These are phyloP conservation scores for Talaromyces trachyspermus DNA, from an alignment of 495 filamentous ascomycete species.

Conservation along the genomic window DNA sequence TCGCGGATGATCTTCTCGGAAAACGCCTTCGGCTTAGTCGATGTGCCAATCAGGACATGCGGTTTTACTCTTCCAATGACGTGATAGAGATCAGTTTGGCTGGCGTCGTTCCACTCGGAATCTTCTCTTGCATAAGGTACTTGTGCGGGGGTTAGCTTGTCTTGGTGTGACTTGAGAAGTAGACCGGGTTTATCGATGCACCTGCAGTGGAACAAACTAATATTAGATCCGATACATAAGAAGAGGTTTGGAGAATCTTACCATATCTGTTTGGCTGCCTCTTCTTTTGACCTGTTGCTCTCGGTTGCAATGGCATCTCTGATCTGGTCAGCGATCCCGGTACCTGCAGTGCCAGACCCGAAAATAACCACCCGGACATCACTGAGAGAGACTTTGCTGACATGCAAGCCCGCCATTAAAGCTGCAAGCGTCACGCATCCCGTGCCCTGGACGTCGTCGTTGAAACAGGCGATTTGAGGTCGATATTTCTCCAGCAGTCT, in stretches of 20 bases:
- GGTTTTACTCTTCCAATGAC: conserved; percentile 69
- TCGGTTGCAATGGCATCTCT: conserved; percentile 68
- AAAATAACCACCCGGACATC: conserved; percentile 69
- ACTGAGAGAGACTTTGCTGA: conserved; percentile 55
- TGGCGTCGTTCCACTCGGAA: conserved; percentile 52
- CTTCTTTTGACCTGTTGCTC: conserved; percentile 56
- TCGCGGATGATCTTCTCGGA: conserved; percentile 64
- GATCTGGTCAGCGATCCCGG: conserved; percentile 79
- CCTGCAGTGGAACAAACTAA: conserved; percentile 35
- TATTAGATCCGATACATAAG: neutral
- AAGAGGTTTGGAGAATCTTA: conserved; percentile 22
- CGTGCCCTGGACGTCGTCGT: conserved; percentile 88
- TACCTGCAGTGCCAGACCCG: conserved; percentile 80
- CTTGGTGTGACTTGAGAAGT: conserved; percentile 53
- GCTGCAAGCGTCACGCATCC: conserved; percentile 81
- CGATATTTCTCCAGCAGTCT: conserved; percentile 70
- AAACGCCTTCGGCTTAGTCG: conserved; percentile 73
- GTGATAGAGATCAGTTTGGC: conserved; percentile 50
- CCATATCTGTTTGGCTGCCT: conserved; percentile 80
- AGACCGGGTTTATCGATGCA: conserved; percentile 81
- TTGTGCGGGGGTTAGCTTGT: conserved; percentile 59
- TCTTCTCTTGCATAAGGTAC: conserved; percentile 57
- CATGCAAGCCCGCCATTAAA: conserved; percentile 64
- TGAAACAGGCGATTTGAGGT: conserved; percentile 72
- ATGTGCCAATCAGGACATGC: conserved; percentile 77